Evolutionary conservation across 2,329 filamentous ascomycete genomes (phyloP), one percentile per base, ranked within the genome.

Genomic region (Pseudopyrenochaeta lycopersici): DNA sequence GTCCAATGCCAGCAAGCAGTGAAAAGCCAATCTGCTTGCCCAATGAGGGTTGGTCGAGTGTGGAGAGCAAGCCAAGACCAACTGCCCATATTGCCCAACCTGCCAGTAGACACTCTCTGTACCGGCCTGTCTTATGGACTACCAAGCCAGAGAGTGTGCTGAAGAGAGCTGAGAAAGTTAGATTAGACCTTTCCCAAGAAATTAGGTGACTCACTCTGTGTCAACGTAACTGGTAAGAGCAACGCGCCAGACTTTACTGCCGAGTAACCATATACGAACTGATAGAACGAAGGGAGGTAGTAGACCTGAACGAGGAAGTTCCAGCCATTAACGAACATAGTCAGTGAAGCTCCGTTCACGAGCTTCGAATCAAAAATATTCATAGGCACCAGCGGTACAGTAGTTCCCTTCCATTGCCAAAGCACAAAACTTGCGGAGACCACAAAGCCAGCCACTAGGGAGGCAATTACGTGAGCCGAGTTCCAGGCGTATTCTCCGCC

Each of bases 251-350:
- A 85, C 18, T 77, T 75, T 12, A 82, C 73, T 0, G 80, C 75
- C 4, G 74, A 75, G 66, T 76, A 78, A n/a, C 77, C 74, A 31
- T 81, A 78, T 1, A 81, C 84, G 46, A 87, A 86, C 59, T 88
- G 85, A 36, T 85, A 84, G 68, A 87, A 89, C 0, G 88, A 74
- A 0, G 86, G 86, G 3, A 89, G 70, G 60, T 85, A 88, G 69
- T 87, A 88, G 1, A 88, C 70, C 49, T 82, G 82, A 2, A 81
- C 77, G 54, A 88, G 85, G 58, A 87, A 88, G 1, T 83, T 81
- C 33, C 83, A 78, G 5, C 87, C 86, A 20, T 88, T 81, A 20
- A 90, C 72, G 60, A 89, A 84, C 66, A 82, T 85, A 60, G 67
- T 70, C 30, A 62, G 21, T 20, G 39, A 17, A 1, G 63, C 61